Evolutionary conservation across 139 green algal genomes (phyloP), one percentile per base, ranked within the genome.

Genomic region (Asterochloris erici): DNA sequence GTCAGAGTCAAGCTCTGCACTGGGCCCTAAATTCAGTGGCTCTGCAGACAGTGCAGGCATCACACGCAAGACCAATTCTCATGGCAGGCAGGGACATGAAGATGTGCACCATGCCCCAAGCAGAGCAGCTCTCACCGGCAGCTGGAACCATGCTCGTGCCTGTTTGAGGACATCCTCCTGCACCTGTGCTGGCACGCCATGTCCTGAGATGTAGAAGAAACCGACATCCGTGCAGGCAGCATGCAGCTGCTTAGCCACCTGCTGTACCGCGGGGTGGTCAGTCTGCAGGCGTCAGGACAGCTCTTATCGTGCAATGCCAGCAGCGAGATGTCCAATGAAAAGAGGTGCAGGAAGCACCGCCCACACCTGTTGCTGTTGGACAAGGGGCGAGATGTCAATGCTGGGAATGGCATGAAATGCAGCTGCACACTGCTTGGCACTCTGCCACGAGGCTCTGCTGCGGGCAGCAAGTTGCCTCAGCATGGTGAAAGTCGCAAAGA

Each of bases 141-240:
- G 75, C 13, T 62, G 70, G 71, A 92, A 92, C 87, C 87, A 92
- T 4, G 73, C 26, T 17, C 84, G 79, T 1, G 89, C 89, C 29
- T 87, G 23, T 10, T 81, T n/a, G 68, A 88, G 79, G 14, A 92
- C 84, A 15, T 61, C 74, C 23, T 85, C 63, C 15, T 54, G 75
- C 12, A 85, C 62, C 14, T 79, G 29, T 10, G n/a, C 38, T 68
- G 84, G 85, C 61, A 92, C 61, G 12, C 89, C 88, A 54, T 66
- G 70, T 54, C 79, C 60, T n/a, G 28, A 73, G 27, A 76, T 81
- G 54, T 91, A 91, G 66, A 93, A 93, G 79, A 93, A 93, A 10
- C 90, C 90, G 14, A 91, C 88, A 69, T 89, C 69, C 12, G 14
- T n/a, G 78, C 87, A 90, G 0, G 90, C 90, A 19, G 82, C 74